Base-by-base conservation (phyloP, 202 grass and related monocot species). In the Panicum virgatum region DNA sequence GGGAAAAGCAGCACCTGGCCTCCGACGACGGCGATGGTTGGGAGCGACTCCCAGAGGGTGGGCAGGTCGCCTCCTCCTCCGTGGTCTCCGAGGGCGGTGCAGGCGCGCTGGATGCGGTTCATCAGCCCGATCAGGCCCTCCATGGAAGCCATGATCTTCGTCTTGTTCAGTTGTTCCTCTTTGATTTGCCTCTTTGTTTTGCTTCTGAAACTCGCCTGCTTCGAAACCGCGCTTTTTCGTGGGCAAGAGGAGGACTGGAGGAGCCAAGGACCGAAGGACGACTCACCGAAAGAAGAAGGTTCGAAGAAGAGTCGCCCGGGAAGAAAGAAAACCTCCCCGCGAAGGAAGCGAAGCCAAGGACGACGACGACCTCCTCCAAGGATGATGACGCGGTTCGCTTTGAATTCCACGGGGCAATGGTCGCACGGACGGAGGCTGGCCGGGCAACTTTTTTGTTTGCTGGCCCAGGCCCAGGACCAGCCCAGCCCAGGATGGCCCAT, bases 11-110 rank as follows among this genome's bases (percentile, higher is more conserved):
- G 69, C 18, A 83, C 92, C 89, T 94, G 92, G 81, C 92, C 92
- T 22, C 92, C 92, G 74, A 94, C 87, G 73, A 94, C 92, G 73
- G 87, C 92, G 30, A 94, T 87, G 32, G 92, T 78, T 6, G 92
- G 92, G 54, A 94, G 92, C 1, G 87, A 82, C 67, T 94, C 92
- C 92, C 92, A 94, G 8, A 94, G 92, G 5, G 92, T 90, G 54
- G 92, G 89, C 62, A 91, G 52, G 61, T 65, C 72, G 61, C 22
- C 58, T 20, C 29, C 62, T 22, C 65, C 87, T 12, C 86, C 91
- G 51, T 85, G 65, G 57, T 94, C 92, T 54, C 92, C 89, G 23
- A 94, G 92, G 72, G 78, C 81, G 53, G 92, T 94, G 90, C 89
- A 94, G 69, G 89, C 92, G 12, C 82, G 83, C 80, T 94, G 92